Percentiles rank a stretch among this genome's conserved stretches.
phyloP scores from a whole-genome alignment of 306 rosid species.

The Inga leiocalycina region DNA sequence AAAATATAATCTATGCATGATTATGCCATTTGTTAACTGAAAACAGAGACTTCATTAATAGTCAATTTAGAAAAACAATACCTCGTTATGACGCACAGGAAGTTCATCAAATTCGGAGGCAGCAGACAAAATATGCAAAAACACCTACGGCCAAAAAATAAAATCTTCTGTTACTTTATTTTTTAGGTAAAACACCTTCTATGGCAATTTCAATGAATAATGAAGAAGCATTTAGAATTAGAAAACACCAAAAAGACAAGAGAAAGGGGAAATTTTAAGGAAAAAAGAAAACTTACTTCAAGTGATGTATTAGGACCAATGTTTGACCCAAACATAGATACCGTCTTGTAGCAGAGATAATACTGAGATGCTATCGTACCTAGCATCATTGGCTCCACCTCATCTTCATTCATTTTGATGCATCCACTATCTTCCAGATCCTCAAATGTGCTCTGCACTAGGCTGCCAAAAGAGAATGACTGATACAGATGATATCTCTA shows the following conservation, averaged over 20 bases:
- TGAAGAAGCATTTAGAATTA: constrained; percentile 18
- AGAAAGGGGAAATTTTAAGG: constrained; percentile 19
- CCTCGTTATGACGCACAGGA: constrained; percentile 98
- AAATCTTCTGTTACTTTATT: neutral
- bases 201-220: neutral
- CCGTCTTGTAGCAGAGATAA: constrained; percentile 92
- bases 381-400: constrained; percentile 76
- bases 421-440: constrained; percentile 99
- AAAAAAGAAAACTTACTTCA: constrained; percentile 56
- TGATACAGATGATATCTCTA: constrained; percentile 4
- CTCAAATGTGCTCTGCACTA: constrained; percentile 84
- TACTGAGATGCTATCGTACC: constrained; percentile 95
- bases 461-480: constrained; percentile 52
- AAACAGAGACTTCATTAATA: neutral
- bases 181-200: neutral
- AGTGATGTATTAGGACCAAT: constrained; percentile 88
- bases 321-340: constrained; percentile 94
- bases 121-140: constrained; percentile 86
- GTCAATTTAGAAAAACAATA: constrained; percentile 27
- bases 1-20: constrained; percentile 9
- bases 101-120: constrained; percentile 94
- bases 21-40: constrained; percentile 11
- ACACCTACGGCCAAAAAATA: constrained; percentile 56
- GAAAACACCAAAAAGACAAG: neutral
- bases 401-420: constrained; percentile 73